Percentiles rank a stretch among this genome's conserved stretches.
These are phyloP conservation scores for Chimonanthus praecox DNA, from an alignment of 164 flowering plant genomes.

Conservation along the genomic window DNA sequence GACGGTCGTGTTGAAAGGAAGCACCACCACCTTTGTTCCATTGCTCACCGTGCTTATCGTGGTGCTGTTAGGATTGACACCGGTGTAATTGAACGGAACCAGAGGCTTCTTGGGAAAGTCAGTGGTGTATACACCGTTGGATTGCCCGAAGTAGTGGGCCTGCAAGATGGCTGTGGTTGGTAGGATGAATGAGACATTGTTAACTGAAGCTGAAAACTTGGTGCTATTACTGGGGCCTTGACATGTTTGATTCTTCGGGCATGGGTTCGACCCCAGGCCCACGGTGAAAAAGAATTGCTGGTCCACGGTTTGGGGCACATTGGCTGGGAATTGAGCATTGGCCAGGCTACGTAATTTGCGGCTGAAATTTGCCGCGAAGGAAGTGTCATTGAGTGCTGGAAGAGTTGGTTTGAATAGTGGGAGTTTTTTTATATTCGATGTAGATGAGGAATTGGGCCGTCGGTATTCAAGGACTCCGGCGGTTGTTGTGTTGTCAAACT, in stretches of 20 bases:
- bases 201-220: slow-evolving; percentile 37
- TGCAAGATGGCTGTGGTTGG: slow-evolving; percentile 42
- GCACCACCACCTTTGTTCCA: slow-evolving; percentile 36
- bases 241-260: slow-evolving; percentile 34
- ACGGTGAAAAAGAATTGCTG: slow-evolving; percentile 28
- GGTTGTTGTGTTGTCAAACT: slow-evolving; percentile 46
- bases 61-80: slow-evolving; percentile 40
- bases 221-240: slow-evolving; percentile 44
- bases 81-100: slow-evolving; percentile 38
- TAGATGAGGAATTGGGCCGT: background rate
- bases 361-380: slow-evolving; percentile 14
- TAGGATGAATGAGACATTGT: slow-evolving; percentile 39
- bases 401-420: slow-evolving; percentile 22
- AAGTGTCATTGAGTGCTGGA: slow-evolving; percentile 24
- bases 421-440: slow-evolving; percentile 6
- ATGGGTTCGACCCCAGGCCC: slow-evolving; percentile 27
- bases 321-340: slow-evolving; percentile 20
- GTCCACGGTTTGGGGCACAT: slow-evolving; percentile 22
- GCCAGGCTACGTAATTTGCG: slow-evolving; percentile 23
- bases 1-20: slow-evolving; percentile 40
- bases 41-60: slow-evolving; percentile 32
- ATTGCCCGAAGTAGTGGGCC: slow-evolving; percentile 30
- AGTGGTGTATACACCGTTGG: slow-evolving; percentile 47
- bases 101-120: slow-evolving; percentile 41
- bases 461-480: slow-evolving; percentile 36